phyloP scores from a whole-genome alignment of 768 basidiomycete species.

The Gelatoporia subvermispora region DNA sequence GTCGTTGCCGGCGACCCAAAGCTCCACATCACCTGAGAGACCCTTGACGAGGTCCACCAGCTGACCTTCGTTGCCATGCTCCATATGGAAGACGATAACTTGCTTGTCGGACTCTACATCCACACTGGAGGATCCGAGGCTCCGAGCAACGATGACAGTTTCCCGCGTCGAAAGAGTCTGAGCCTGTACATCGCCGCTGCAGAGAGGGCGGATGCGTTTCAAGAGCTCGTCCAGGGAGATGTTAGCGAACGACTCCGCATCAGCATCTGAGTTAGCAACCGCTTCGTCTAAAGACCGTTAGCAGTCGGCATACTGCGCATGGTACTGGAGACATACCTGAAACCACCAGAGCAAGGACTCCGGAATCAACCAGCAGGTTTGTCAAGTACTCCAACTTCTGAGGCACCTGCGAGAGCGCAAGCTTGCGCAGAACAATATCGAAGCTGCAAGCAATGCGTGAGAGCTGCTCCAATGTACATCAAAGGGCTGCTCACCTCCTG shows the following conservation, averaged over 20 bases:
- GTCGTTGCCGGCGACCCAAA: conserved; percentile 27
- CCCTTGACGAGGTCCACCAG: conserved; percentile 22
- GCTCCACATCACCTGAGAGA: conserved; percentile 20
- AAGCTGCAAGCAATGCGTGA: conserved; percentile 8
- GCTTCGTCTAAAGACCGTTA: background rate
- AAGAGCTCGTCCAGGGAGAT: background rate
- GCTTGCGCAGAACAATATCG: conserved; percentile 17
- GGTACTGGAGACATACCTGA: conserved; percentile 6
- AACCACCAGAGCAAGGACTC: conserved; percentile 20
- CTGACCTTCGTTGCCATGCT: conserved; percentile 22
- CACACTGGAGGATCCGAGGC: background rate
- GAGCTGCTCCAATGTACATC: background rate
- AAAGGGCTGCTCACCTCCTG: conserved; percentile 11
- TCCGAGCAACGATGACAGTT: conserved; percentile 3
- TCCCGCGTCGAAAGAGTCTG: background rate
- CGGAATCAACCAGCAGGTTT: conserved; percentile 20
- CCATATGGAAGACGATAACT: conserved; percentile 22
- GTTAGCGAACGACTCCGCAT: background rate
- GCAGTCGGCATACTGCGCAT: no score
- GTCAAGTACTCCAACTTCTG: conserved; percentile 18
- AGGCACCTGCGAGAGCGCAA: conserved; percentile 15
- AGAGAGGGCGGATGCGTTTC: background rate
- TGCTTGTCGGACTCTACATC: conserved; percentile 16
- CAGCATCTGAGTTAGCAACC: background rate
- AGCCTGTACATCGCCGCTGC: background rate